Evolutionary conservation across 148 eudicot genomes (phyloP).

Genomic region (Rhododendron molle): DNA sequence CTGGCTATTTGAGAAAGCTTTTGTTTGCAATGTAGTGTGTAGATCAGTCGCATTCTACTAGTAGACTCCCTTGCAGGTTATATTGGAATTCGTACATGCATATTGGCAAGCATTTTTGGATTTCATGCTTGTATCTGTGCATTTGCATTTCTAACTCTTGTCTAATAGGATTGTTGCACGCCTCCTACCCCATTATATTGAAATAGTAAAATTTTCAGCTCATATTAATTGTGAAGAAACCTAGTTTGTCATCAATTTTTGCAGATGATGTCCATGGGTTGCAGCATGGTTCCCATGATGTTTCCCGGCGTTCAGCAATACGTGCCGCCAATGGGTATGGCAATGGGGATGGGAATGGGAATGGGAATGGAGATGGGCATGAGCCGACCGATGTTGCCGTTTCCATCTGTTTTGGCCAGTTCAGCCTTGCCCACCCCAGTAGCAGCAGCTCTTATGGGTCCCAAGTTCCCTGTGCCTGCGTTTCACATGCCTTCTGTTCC

Average conservation of each 20-base stretch:
- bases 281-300: conserved; percentile 79
- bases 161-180: neutral
- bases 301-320: conserved; percentile 68
- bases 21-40: neutral
- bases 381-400: conserved; percentile 50
- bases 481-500: conserved; percentile 34
- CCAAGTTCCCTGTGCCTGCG: conserved; percentile 43
- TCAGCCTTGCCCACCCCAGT: conserved; percentile 39
- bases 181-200: neutral
- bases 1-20: neutral
- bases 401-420: conserved; percentile 37
- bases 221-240: neutral
- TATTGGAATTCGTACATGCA: neutral
- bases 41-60: neutral
- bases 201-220: neutral
- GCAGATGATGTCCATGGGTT: conserved; percentile 58
- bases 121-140: neutral
- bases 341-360: conserved; percentile 51
- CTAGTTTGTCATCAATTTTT: conserved; percentile 3
- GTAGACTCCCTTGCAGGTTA: neutral
- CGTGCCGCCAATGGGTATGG: conserved; percentile 52
- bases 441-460: conserved; percentile 42
- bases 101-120: neutral
- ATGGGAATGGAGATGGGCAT: conserved; percentile 57
- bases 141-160: neutral